A percentile compares a stretch with the other conserved stretches of the same genome.
phyloP scores from a whole-genome alignment of 2,329 filamentous ascomycete species.

The Penicillium sp. region DNA sequence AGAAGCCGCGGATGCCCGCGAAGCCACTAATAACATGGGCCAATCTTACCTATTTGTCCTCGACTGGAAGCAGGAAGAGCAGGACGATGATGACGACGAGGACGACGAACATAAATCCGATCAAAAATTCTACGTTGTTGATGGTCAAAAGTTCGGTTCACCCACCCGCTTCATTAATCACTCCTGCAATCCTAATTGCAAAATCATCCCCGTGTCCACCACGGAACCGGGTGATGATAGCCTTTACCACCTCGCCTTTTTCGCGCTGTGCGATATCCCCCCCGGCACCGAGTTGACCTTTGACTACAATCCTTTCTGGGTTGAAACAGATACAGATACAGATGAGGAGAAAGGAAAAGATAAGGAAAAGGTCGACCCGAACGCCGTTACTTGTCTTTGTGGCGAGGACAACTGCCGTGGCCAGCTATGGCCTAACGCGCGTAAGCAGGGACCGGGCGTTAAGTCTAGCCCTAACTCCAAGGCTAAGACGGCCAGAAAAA shows the following conservation, averaged over 20 bases:
- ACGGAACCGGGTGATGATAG: slow-evolving; percentile 38
- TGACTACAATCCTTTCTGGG: slow-evolving; percentile 44
- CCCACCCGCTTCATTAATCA: slow-evolving; percentile 51
- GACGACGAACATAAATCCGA: neutral
- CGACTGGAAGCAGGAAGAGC: slow-evolving; percentile 30
- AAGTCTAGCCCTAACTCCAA: neutral
- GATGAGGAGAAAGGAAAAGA: slow-evolving; percentile 15
- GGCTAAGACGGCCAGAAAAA: neutral
- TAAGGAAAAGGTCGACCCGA: slow-evolving; percentile 32
- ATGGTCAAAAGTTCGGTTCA: slow-evolving; percentile 44
- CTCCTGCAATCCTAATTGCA: slow-evolving; percentile 50
- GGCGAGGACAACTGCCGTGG: slow-evolving; percentile 45
- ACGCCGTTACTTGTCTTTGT: slow-evolving; percentile 45
- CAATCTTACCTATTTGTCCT: slow-evolving; percentile 46
- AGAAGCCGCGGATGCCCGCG: slow-evolving; percentile 38
- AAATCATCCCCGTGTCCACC: slow-evolving; percentile 44
- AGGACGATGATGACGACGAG: slow-evolving; percentile 18
- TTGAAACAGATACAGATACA: neutral
- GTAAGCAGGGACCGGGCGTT: slow-evolving; percentile 33
- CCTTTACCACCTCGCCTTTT: slow-evolving; percentile 50
- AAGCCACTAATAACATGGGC: slow-evolving; percentile 28
- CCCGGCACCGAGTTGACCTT: slow-evolving; percentile 48
- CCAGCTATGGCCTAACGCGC: slow-evolving; percentile 44
- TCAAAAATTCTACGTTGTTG: slow-evolving; percentile 40
- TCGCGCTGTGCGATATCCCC: slow-evolving; percentile 44